These are phyloP conservation scores for Hericium coralloides DNA, from an alignment of 768 basidiomycete genomes.

Conservation along the genomic window DNA sequence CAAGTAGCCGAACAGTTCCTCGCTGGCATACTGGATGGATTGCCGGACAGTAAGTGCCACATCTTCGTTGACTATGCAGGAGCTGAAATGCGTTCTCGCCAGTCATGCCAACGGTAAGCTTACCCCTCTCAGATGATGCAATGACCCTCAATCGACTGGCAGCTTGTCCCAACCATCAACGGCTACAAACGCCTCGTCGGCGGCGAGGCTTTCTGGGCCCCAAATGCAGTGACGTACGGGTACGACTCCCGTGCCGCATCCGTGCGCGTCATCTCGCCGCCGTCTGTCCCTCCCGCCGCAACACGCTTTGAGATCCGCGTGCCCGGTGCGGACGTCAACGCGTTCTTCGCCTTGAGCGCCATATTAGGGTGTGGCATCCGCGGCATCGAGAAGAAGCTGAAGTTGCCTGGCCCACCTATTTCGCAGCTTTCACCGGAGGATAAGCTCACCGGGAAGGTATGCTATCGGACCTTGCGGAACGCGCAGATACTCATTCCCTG, in stretches of 20 bases:
- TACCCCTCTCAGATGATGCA: background rate
- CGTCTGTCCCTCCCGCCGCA: constrained; percentile 68
- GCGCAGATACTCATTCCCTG: constrained; percentile 13
- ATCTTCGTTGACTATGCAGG: background rate
- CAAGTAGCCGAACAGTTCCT: constrained; percentile 85
- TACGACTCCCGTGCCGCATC: constrained; percentile 93
- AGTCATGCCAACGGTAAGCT: constrained; percentile 13
- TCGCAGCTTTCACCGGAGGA: constrained; percentile 46
- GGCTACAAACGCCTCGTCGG: constrained; percentile 96
- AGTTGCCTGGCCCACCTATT: constrained; percentile 65
- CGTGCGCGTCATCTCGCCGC: constrained; percentile 87
- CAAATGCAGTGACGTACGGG: constrained; percentile 88
- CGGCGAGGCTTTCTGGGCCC: constrained; percentile 92
- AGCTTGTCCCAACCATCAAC: constrained; percentile 88
- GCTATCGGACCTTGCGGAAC: constrained; percentile 1
- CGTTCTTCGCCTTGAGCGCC: constrained; percentile 81
- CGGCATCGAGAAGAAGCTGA: constrained; percentile 73
- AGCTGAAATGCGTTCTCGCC: background rate
- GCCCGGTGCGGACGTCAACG: constrained; percentile 96
- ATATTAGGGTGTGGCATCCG: constrained; percentile 82
- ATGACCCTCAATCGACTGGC: background rate
- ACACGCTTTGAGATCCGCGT: constrained; percentile 92
- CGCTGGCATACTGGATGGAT: constrained; percentile 85
- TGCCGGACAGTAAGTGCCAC: constrained; percentile 66
- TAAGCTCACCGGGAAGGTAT: constrained; percentile 46